Base-by-base conservation (phyloP, 2,329 filamentous ascomycete species). In the Stagonosporopsis cucurbitacearum region DNA sequence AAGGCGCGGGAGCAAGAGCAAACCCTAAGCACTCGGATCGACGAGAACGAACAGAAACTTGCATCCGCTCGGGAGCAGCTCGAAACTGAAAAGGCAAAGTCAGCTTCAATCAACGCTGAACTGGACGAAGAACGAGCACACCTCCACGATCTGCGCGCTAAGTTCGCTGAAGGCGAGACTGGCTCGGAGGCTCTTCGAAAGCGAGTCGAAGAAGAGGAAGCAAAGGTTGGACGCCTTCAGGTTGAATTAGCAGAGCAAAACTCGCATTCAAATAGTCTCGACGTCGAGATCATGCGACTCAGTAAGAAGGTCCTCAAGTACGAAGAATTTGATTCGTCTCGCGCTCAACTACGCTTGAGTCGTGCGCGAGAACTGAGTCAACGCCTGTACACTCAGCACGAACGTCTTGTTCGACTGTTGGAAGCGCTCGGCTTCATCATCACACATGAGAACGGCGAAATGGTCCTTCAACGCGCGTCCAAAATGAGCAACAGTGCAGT, bases 381-480 rank as follows among this genome's bases (percentile, higher is more conserved):
- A 67, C 86, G 88, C 52, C 81, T 97, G 4, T 96, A 91, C 72
- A 83, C 86, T 1, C 91, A 96, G 59, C 93, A 95, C 59, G 90
- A 96, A 64, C 88, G 91, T 22, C 81, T 97, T n/a, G 85, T 86
- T 56, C 87, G 89, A 47, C 85, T 99, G 43, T 81, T 99, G 0
- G 93, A 98, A 70, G 86, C 92, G 26, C 82, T 98, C 4, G 94
- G 94, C 12, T 96, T 95, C 70, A 87, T 89, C 0, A 84, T 98
- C 15, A 86, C 86, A 2, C 87, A 91, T 30, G 87, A 92, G 59
- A 87, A 89, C 36, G 85, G 86, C 20, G 82, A 82, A 13, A 91
- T 96, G 84, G 77, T 84, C 1, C 87, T 97, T 44, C 90, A 92
- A 69, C 90, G 92, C 53, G 82, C 83, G 2, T 86, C 84, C 1